These are phyloP conservation scores for Allium sativum DNA, from an alignment of 106 monocot species.

Conservation along the genomic window DNA sequence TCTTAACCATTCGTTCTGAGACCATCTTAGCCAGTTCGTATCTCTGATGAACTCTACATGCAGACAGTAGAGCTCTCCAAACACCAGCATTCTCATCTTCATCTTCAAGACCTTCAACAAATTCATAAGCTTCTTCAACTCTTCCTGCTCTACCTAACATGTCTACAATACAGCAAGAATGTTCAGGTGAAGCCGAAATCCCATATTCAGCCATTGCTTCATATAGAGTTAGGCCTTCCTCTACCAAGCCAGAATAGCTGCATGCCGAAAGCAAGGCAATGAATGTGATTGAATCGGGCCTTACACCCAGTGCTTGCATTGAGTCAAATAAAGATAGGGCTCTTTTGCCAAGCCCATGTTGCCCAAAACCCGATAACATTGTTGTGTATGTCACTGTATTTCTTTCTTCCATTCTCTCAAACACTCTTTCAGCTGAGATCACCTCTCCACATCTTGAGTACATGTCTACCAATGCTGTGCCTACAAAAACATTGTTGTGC, in stretches of 20 bases:
- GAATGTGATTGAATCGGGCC: slow-evolving; percentile 67
- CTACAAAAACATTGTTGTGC: slow-evolving; percentile 60
- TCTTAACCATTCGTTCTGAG: slow-evolving; percentile 44
- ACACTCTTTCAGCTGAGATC: slow-evolving; percentile 45
- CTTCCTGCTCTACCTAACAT: slow-evolving; percentile 83
- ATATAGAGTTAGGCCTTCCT: slow-evolving; percentile 66
- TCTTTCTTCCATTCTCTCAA: slow-evolving; percentile 42
- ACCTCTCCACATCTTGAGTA: slow-evolving; percentile 82
- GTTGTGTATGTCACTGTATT: slow-evolving; percentile 73
- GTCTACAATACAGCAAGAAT: slow-evolving; percentile 82
- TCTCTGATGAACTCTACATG: slow-evolving; percentile 65
- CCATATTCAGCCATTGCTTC: slow-evolving; percentile 55
- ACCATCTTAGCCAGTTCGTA: slow-evolving; percentile 55
- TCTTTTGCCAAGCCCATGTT: slow-evolving; percentile 61
- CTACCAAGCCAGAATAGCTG: slow-evolving; percentile 68
- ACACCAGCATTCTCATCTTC: slow-evolving; percentile 32
- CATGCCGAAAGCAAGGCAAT: slow-evolving; percentile 77
- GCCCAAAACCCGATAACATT: slow-evolving; percentile 76
- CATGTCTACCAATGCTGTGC: slow-evolving; percentile 82
- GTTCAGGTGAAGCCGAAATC: slow-evolving; percentile 44
- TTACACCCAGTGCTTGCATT: slow-evolving; percentile 45
- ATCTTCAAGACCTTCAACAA: slow-evolving; percentile 43
- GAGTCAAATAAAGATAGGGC: slow-evolving; percentile 54
- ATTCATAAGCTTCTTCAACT: slow-evolving; percentile 79
- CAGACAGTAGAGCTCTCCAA: slow-evolving; percentile 88